Evolutionary conservation across 768 basidiomycete species (phyloP).

Genomic region (Mycena vitilis): DNA sequence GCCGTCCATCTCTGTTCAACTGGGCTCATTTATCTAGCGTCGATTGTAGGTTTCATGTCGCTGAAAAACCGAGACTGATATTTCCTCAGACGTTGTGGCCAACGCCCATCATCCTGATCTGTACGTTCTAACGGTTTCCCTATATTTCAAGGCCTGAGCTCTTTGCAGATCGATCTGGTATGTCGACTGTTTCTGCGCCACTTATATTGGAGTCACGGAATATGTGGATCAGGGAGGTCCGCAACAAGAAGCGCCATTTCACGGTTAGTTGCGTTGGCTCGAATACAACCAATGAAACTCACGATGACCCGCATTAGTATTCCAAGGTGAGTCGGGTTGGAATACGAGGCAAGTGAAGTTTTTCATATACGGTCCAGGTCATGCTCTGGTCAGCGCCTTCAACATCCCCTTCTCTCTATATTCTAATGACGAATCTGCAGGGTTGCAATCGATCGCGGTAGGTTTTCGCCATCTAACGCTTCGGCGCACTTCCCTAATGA

Average conservation of each 20-base stretch:
- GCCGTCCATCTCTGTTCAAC: neutral
- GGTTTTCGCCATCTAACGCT: neutral
- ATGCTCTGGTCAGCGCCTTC: constrained; percentile 80
- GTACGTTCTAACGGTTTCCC: constrained; percentile 54
- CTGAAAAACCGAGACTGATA: neutral
- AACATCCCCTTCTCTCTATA: neutral
- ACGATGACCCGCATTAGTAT: constrained; percentile 57
- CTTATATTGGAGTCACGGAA: constrained; percentile 25
- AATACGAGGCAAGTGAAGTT: neutral
- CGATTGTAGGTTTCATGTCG: constrained; percentile 64
- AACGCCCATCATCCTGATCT: constrained; percentile 83
- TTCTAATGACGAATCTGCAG: constrained; percentile 49
- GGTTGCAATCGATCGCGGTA: constrained; percentile 95
- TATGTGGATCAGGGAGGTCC: constrained; percentile 79
- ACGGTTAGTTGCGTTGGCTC: constrained; percentile 62
- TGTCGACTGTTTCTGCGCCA: neutral
- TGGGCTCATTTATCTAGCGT: constrained; percentile 56
- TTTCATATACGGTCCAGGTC: constrained; percentile 56
- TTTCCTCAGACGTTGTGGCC: constrained; percentile 72
- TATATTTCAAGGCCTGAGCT: constrained; percentile 12
- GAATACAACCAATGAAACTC: neutral
- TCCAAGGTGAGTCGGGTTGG: constrained; percentile 69
- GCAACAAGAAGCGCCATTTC: constrained; percentile 86
- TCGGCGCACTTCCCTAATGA: neutral
- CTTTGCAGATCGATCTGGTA: constrained; percentile 77